Evolutionary conservation across 139 green algal species (phyloP).

Genomic region (Pseudopediastrum boryanum): DNA sequence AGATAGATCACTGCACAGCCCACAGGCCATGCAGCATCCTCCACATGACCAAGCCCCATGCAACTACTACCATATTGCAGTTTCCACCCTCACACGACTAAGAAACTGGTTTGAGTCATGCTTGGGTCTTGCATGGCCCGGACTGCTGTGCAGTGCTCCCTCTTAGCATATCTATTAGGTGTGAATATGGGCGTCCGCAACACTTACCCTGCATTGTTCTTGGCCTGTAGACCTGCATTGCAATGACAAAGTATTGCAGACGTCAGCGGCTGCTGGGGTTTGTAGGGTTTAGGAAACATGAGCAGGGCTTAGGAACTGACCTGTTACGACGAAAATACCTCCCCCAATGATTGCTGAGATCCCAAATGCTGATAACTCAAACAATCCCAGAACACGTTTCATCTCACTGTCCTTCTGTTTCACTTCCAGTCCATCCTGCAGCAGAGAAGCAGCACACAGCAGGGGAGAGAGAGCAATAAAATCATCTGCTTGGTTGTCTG

Average conservation of each 20-base stretch:
- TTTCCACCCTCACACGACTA: neutral
- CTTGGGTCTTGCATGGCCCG: neutral
- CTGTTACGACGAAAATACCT: constrained; percentile 14
- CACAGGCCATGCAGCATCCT: too few relatives aligned
- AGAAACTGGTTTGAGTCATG: neutral
- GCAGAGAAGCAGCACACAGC: neutral
- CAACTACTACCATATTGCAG: neutral
- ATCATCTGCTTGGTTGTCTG: neutral
- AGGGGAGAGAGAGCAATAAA: neutral
- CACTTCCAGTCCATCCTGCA: constrained; percentile 14
- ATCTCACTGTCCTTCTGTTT: constrained; percentile 1
- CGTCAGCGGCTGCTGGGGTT: too few relatives aligned
- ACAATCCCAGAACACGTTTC: neutral
- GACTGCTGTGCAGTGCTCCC: neutral
- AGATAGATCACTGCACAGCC: too few relatives aligned
- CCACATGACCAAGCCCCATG: too few relatives aligned
- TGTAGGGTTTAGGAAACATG: too few relatives aligned
- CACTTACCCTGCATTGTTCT: neutral
- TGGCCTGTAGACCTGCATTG: neutral
- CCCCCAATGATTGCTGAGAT: neutral
- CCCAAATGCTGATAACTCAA: constrained; percentile 4
- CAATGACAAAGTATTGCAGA: too few relatives aligned
- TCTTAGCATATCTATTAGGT: neutral
- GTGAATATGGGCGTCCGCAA: too few relatives aligned
- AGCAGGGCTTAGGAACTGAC: too few relatives aligned